A percentile compares a stretch with the other conserved stretches of the same genome.
Conservation (phyloP, 2,329 filamentous ascomycete genomes). For the Apiospora kogelbergensis region DNA sequence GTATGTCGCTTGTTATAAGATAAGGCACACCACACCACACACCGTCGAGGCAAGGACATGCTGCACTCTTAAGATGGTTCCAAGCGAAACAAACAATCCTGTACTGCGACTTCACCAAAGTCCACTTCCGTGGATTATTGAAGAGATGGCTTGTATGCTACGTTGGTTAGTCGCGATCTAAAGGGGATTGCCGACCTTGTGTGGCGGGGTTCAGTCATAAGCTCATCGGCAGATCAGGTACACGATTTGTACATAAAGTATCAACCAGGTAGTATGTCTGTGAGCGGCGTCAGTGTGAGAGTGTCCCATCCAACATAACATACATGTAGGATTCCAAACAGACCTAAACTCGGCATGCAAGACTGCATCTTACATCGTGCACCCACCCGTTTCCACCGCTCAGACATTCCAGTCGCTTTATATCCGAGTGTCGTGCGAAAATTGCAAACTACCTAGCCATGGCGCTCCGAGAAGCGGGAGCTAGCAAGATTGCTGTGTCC, state of each 20-base stretch:
- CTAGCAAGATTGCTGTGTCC: neutral
- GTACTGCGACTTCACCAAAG: neutral
- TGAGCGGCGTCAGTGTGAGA: too few relatives aligned
- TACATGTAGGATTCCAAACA: neutral
- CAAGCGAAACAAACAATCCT: neutral
- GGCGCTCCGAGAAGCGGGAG: neutral
- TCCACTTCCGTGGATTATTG: neutral
- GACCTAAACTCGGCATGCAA: neutral
- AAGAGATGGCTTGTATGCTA: neutral
- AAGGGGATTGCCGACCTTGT: neutral
- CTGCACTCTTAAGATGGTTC: neutral
- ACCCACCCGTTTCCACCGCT: neutral
- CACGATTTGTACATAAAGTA: neutral
- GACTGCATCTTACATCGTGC: neutral
- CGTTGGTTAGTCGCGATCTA: neutral
- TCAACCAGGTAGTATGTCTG: too few relatives aligned
- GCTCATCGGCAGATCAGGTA: constrained; percentile 6
- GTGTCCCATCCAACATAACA: too few relatives aligned
- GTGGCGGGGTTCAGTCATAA: neutral
- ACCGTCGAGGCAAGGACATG: neutral
- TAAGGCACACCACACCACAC: neutral
- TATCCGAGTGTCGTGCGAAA: neutral
- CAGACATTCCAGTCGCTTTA: neutral
- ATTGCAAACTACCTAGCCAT: neutral
- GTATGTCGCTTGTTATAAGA: neutral